Conservation (phyloP, 2,329 filamentous ascomycete genomes). For the Neofusicoccum ribis region DNA sequence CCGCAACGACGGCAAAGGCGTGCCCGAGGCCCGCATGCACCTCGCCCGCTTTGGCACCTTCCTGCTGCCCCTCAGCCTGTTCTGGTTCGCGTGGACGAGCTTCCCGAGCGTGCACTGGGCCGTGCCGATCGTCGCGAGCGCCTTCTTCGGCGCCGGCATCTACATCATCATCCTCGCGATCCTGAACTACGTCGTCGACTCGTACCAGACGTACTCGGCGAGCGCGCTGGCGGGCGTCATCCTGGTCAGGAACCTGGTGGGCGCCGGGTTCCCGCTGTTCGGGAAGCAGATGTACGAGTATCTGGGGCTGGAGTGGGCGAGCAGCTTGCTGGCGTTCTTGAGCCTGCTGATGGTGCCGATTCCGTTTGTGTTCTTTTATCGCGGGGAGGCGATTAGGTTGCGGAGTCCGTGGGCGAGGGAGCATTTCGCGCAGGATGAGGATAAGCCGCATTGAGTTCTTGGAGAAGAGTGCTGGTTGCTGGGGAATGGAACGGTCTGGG, state of each 20-base stretch:
- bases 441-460: slow-evolving; percentile 12
- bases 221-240: slow-evolving; percentile 23
- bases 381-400: slow-evolving; percentile 28
- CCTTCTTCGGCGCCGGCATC: slow-evolving; percentile 25
- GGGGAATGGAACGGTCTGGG: no score
- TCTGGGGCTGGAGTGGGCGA: slow-evolving; percentile 40
- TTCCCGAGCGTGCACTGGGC: slow-evolving; percentile 21
- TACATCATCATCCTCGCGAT: slow-evolving; percentile 28
- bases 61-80: slow-evolving; percentile 27
- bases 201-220: slow-evolving; percentile 23
- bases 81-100: slow-evolving; percentile 30
- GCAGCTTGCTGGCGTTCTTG: slow-evolving; percentile 40
- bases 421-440: slow-evolving; percentile 18
- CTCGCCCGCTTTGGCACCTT: slow-evolving; percentile 20
- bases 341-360: slow-evolving; percentile 39
- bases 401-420: slow-evolving; percentile 23
- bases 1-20: slow-evolving; percentile 25
- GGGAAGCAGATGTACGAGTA: slow-evolving; percentile 32
- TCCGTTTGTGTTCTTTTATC: slow-evolving; percentile 42
- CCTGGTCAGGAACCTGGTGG: slow-evolving; percentile 24
- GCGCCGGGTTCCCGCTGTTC: slow-evolving; percentile 32
- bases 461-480: no score
- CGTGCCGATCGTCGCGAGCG: slow-evolving; percentile 24
- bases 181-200: slow-evolving; percentile 26
- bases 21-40: slow-evolving; percentile 32